Conservation (phyloP, 2,329 filamentous ascomycete genomes). For the Esteya vermicola region DNA sequence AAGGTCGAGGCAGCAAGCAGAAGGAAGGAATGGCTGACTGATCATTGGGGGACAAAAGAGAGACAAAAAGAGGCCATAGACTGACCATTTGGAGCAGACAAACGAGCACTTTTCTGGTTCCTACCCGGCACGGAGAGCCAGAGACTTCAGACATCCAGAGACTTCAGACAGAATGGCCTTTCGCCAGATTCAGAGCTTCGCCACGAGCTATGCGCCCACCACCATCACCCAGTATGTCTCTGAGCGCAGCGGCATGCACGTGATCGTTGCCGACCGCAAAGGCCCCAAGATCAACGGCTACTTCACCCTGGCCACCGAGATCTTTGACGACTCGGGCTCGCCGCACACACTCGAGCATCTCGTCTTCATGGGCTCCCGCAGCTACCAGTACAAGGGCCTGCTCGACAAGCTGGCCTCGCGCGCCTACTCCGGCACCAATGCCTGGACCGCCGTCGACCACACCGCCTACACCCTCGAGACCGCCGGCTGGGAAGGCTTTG, state of each 20-base stretch:
- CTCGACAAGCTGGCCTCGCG: constrained; percentile 87
- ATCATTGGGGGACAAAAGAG: too few relatives aligned
- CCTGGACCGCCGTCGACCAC: constrained; percentile 93
- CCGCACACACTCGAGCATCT: constrained; percentile 77
- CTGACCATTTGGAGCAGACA: too few relatives aligned
- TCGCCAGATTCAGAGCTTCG: constrained; percentile 71
- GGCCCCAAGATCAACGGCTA: constrained; percentile 93
- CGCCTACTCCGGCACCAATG: constrained; percentile 88
- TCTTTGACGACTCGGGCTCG: constrained; percentile 90
- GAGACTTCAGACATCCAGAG: too few relatives aligned
- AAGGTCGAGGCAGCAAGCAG: too few relatives aligned
- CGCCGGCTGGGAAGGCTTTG: constrained; percentile 93
- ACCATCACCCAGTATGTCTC: constrained; percentile 94
- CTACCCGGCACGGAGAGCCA: too few relatives aligned
- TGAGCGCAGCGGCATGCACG: constrained; percentile 82
- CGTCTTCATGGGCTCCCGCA: constrained; percentile 83
- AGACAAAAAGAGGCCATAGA: too few relatives aligned
- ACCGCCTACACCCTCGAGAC: constrained; percentile 93
- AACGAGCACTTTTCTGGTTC: too few relatives aligned
- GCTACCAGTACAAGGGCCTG: constrained; percentile 86
- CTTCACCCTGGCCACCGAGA: constrained; percentile 92
- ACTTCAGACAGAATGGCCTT: constrained; percentile 61
- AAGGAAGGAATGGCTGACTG: too few relatives aligned
- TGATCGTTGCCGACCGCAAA: constrained; percentile 80
- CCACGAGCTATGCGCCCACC: constrained; percentile 78